A percentile compares a stretch with the other conserved stretches of the same genome.
Evolutionary conservation across 164 flowering plant species (phyloP).

Genomic region (Annona cherimola): DNA sequence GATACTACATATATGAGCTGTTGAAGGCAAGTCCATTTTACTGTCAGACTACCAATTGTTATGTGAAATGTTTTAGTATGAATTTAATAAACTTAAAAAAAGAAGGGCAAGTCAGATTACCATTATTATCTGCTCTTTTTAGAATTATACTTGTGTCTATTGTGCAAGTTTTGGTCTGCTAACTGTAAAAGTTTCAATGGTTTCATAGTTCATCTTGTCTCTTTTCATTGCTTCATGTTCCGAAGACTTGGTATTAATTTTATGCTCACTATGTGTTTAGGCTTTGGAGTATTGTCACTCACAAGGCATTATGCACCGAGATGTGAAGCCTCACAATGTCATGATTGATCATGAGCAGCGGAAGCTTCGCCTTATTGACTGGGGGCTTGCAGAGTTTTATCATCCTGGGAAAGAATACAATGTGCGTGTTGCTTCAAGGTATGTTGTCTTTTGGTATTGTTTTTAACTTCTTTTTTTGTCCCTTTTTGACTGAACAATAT

Average conservation of each 20-base stretch:
- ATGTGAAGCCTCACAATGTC: conserved; percentile 99
- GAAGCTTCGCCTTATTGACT: conserved; percentile 95
- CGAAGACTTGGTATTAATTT: background rate
- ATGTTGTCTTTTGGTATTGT: conserved; percentile 8
- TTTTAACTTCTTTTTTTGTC: background rate
- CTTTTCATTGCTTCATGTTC: background rate
- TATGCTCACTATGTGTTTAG: conserved; percentile 28
- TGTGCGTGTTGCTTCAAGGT: conserved; percentile 99
- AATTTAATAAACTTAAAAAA: no score
- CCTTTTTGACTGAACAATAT: background rate
- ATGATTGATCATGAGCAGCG: conserved; percentile 98
- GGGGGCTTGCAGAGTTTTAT: conserved; percentile 99
- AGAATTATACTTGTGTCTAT: no score
- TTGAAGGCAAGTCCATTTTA: conserved; percentile 57
- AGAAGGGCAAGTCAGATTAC: background rate
- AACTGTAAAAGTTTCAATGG: background rate
- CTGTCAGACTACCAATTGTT: background rate
- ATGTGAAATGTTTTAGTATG: background rate
- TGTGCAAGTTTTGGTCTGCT: no score
- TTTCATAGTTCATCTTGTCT: background rate
- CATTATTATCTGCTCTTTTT: background rate
- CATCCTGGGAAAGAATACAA: conserved; percentile 97
- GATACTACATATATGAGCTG: conserved; percentile 92
- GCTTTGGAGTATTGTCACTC: conserved; percentile 98
- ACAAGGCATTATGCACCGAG: conserved; percentile 98